phyloP scores from a whole-genome alignment of 106 monocot genomes.

The Alisma plantagoaquatica region DNA sequence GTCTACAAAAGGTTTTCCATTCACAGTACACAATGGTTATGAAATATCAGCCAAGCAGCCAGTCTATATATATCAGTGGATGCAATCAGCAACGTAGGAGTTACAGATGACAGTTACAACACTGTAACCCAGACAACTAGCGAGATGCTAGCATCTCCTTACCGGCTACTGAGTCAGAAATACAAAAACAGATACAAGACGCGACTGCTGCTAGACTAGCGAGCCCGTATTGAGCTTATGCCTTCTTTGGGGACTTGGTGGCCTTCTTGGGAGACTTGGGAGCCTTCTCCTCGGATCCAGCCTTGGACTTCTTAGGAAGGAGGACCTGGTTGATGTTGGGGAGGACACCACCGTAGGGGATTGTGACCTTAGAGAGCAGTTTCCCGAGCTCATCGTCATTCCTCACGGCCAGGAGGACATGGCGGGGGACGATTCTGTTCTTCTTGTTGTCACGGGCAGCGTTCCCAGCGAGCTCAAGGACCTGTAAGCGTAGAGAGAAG shows the following conservation, averaged over 20 bases:
- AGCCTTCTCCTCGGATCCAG: constrained; percentile 18
- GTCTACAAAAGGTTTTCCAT: no score
- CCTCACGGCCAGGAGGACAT: constrained; percentile 55
- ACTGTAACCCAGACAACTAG: no score
- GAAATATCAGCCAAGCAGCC: no score
- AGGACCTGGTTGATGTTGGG: constrained; percentile 58
- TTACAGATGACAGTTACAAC: no score
- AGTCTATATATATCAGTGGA: no score
- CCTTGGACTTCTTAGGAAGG: constrained; percentile 46
- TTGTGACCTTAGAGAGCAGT: constrained; percentile 48
- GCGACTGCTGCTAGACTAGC: no score
- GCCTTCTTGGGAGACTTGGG: constrained; percentile 29
- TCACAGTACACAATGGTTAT: no score
- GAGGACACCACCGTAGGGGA: constrained; percentile 55
- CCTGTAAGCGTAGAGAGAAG: constrained; percentile 7
- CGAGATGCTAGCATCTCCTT: no score
- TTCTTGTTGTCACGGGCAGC: constrained; percentile 70
- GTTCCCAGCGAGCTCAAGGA: constrained; percentile 57
- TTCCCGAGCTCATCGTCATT: constrained; percentile 64
- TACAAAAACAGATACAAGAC: no score
- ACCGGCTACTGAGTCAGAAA: no score
- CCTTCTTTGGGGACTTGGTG: constrained; percentile 59
- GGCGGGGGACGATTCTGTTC: constrained; percentile 50
- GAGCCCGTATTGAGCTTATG: no score
- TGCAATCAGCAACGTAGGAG: no score